Conservation (phyloP, 371 early-diverging fungal genomes). For the Sporodiniella umbellata region DNA sequence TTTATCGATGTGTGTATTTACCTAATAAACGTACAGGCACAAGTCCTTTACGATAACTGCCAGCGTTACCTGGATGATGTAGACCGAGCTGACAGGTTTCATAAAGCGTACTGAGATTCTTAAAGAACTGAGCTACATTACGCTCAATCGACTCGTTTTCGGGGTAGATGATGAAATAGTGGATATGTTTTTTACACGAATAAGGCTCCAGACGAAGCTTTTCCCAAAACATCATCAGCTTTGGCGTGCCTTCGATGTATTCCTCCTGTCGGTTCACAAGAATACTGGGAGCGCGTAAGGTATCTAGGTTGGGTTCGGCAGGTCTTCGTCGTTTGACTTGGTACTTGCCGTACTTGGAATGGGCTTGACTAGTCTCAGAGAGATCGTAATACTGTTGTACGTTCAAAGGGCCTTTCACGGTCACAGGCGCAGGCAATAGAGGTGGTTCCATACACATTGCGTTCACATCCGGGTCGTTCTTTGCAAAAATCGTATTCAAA, state of each 20-base stretch:
- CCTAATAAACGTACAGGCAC: slow-evolving; percentile 50
- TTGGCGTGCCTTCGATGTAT: slow-evolving; percentile 54
- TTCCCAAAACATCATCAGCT: slow-evolving; percentile 60
- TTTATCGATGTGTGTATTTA: too few species aligned
- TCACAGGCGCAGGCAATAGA: slow-evolving; percentile 35
- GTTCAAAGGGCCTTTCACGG: slow-evolving; percentile 43
- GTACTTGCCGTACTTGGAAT: slow-evolving; percentile 63
- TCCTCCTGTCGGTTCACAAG: slow-evolving; percentile 59
- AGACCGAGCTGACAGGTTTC: slow-evolving; percentile 51
- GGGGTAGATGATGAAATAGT: slow-evolving; percentile 57
- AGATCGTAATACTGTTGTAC: slow-evolving; percentile 51
- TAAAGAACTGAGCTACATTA: slow-evolving; percentile 47
- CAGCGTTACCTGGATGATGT: slow-evolving; percentile 48
- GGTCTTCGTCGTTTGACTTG: slow-evolving; percentile 61
- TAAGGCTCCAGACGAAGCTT: slow-evolving; percentile 60
- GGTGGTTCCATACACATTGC: slow-evolving; percentile 24
- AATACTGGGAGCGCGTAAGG: slow-evolving; percentile 49
- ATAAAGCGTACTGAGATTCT: slow-evolving; percentile 49
- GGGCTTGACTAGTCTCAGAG: slow-evolving; percentile 51
- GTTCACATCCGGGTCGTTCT: slow-evolving; percentile 17
- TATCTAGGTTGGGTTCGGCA: slow-evolving; percentile 52
- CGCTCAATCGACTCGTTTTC: slow-evolving; percentile 43
- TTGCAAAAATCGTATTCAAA: slow-evolving; percentile 35
- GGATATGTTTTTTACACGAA: slow-evolving; percentile 49
- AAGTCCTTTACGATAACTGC: slow-evolving; percentile 46